Base-by-base conservation (phyloP, 2,329 filamentous ascomycete genomes). In the Arthrobotrys musiformis region DNA sequence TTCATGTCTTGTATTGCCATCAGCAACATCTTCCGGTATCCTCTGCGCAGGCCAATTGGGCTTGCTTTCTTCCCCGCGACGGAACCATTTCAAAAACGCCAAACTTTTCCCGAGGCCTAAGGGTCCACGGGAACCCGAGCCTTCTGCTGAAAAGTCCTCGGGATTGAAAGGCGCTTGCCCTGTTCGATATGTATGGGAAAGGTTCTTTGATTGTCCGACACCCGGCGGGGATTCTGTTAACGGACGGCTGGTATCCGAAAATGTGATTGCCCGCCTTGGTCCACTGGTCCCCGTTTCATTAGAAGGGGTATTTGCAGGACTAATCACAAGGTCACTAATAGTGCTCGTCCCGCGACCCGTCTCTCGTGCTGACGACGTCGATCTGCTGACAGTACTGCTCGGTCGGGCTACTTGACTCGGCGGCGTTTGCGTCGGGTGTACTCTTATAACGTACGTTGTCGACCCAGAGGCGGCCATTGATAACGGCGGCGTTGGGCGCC, bases 301-400 rank as follows among this genome's bases (percentile, higher is more conserved):
- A 7, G 73, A 77, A 17, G 73, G 73, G 1, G 73, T 77, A 40
- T 77, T 77, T 7, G 73, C 52, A 13, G 73, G 73, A n/a, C 73
- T 77, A n/a, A 70, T 77, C 4, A 61, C 66, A 22, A 77, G 66
- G 22, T 77, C 73, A 19, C 73, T 77, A 28, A 77, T 77, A 13
- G 73, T 77, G 52, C 73, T 77, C 5, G 73, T 50, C 40, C 73
- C 73, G 13, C 50, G 66, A 28, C 62, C 62, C 40, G 73, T 77
- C 35, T 77, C 73, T 50, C 73, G 40, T 17, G 66, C 73, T 33
- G 73, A 77, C 8, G 73, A 77, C 11, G 73, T 77, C 30, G 73
- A 77, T 42, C 66, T 58, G 33, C 63, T 77, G 33, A 70, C 73
- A 0, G 54, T 70, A 17, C 73, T 77, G 17, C 66, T 62, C 2